A percentile compares a stretch with the other conserved stretches of the same genome.
phyloP scores from a whole-genome alignment of 345 rosid genomes.

The Acer campestre region DNA sequence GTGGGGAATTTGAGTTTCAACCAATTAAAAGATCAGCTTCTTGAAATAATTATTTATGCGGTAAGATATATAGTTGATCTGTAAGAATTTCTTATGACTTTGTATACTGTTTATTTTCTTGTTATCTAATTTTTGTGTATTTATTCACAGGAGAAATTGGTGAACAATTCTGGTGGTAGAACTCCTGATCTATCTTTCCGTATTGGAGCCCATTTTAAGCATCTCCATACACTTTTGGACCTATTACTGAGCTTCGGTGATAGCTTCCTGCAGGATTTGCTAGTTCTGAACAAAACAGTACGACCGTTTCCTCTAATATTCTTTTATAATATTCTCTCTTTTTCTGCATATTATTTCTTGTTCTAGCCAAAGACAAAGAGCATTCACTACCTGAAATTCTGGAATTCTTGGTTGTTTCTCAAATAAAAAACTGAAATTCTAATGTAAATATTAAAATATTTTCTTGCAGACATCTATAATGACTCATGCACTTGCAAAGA shows the following conservation, averaged over 20 bases:
- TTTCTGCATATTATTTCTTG: too few relatives aligned
- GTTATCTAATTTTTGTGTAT: conserved; percentile 24
- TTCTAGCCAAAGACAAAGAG: too few relatives aligned
- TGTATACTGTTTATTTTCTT: conserved; percentile 21
- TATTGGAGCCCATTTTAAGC: conserved; percentile 52
- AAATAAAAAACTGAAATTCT: conserved; percentile 9
- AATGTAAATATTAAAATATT: conserved; percentile 1
- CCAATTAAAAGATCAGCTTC: conserved; percentile 49
- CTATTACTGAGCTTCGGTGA: conserved; percentile 58
- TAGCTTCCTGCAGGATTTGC: conserved; percentile 63
- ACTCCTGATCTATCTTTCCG: conserved; percentile 32
- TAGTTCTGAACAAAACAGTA: conserved; percentile 72
- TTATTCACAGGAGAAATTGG: conserved; percentile 65
- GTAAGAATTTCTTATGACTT: background rate
- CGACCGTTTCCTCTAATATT: conserved; percentile 22
- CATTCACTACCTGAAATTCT: background rate
- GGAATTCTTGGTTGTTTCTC: background rate
- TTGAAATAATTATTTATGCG: conserved; percentile 43
- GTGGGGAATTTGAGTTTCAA: conserved; percentile 49
- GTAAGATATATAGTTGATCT: conserved; percentile 46
- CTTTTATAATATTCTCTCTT: background rate
- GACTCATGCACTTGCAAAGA: conserved; percentile 77
- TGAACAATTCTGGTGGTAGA: conserved; percentile 37
- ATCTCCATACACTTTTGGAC: conserved; percentile 51
- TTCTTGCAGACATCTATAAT: conserved; percentile 64